Evolutionary conservation across 345 rosid genomes (phyloP).

Genomic region (Citrus glauca): DNA sequence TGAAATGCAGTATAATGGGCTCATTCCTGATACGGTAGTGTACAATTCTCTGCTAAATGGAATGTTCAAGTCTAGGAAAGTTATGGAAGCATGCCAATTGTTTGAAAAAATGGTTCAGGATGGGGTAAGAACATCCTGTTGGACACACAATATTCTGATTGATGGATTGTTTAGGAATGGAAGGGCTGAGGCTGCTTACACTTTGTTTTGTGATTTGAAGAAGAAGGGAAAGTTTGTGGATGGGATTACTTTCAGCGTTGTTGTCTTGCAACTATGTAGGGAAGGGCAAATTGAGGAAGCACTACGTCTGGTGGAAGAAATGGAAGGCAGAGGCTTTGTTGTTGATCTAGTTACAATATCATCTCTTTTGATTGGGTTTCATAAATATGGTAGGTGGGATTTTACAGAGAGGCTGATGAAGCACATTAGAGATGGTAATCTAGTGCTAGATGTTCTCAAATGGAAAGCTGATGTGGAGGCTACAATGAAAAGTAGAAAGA

Average conservation of each 20-base stretch:
- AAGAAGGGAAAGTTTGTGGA: conserved; percentile 91
- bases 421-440: conserved; percentile 53
- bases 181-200: conserved; percentile 74
- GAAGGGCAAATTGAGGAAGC: conserved; percentile 78
- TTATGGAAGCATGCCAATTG: conserved; percentile 70
- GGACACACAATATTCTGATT: conserved; percentile 84
- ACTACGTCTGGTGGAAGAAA: conserved; percentile 66
- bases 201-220: conserved; percentile 79
- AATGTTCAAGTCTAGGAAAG: conserved; percentile 75
- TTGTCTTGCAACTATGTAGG: conserved; percentile 66
- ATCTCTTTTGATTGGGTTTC: conserved; percentile 70
- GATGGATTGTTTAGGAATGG: conserved; percentile 82
- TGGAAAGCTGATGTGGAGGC: conserved; percentile 78
- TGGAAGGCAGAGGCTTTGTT: conserved; percentile 67
- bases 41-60: conserved; percentile 79
- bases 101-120: conserved; percentile 89
- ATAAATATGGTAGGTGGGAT: conserved; percentile 80
- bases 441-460: conserved; percentile 54
- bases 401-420: conserved; percentile 74
- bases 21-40: conserved; percentile 49
- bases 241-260: conserved; percentile 72
- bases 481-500: conserved; percentile 46
- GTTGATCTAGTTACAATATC: conserved; percentile 85
- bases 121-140: conserved; percentile 74
- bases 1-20: conserved; percentile 79